Evolutionary conservation across 2,329 filamentous ascomycete genomes (phyloP).

Genomic region (Leptographium flavum): DNA sequence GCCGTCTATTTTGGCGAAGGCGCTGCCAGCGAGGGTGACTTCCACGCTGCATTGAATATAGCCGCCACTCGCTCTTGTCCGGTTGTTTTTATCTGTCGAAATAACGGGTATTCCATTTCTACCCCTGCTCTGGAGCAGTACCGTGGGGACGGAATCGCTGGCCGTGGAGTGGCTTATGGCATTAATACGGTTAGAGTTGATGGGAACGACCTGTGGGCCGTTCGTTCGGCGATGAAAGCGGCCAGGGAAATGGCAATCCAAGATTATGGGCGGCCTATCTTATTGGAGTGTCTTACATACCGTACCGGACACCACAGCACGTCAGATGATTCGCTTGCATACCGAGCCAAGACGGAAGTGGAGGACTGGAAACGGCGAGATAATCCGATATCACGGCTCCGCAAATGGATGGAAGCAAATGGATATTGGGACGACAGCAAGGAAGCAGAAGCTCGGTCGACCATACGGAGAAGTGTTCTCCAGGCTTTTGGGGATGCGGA

Average conservation of each 20-base stretch:
- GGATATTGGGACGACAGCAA: slow-evolving; percentile 73
- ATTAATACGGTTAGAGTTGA: slow-evolving; percentile 73
- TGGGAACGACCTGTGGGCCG: slow-evolving; percentile 70
- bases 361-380: slow-evolving; percentile 59
- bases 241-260: slow-evolving; percentile 67
- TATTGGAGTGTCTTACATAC: slow-evolving; percentile 95
- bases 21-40: slow-evolving; percentile 68
- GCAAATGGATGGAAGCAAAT: slow-evolving; percentile 65
- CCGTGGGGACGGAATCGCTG: slow-evolving; percentile 68
- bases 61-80: slow-evolving; percentile 65
- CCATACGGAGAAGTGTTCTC: slow-evolving; percentile 45
- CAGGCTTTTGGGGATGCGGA: slow-evolving; percentile 75
- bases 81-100: slow-evolving; percentile 66
- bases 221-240: slow-evolving; percentile 52
- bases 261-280: slow-evolving; percentile 65
- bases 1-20: slow-evolving; percentile 74
- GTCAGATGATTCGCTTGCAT: slow-evolving; percentile 91
- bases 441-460: slow-evolving; percentile 42
- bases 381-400: slow-evolving; percentile 22
- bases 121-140: slow-evolving; percentile 73
- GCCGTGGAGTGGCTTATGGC: slow-evolving; percentile 64
- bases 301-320: slow-evolving; percentile 95
- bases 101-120: slow-evolving; percentile 72
- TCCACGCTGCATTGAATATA: slow-evolving; percentile 70
- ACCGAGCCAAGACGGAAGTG: slow-evolving; percentile 83